Evolutionary conservation across 2,329 filamentous ascomycete species (phyloP).

Genomic region (Fusarium sp.): DNA sequence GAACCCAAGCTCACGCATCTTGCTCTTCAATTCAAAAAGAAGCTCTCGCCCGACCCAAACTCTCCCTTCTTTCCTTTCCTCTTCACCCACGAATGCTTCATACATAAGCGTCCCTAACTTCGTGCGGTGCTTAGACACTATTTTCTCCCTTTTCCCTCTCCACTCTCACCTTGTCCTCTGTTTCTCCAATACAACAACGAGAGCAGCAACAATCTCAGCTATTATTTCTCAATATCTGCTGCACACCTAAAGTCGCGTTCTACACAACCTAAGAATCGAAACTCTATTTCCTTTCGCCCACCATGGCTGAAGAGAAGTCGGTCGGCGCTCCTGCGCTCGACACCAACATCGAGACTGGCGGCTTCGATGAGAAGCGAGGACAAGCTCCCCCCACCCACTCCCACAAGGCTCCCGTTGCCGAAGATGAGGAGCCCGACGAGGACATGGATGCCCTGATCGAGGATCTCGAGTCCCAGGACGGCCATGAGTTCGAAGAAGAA

Average conservation of each 20-base stretch:
- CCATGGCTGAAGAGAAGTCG: constrained; percentile 69
- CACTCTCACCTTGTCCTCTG: constrained; percentile 48
- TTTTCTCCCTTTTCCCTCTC: constrained; percentile 45
- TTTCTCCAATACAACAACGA: constrained; percentile 36
- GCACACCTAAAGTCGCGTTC: constrained; percentile 42
- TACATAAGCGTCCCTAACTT: constrained; percentile 60
- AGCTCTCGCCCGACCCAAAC: constrained; percentile 52
- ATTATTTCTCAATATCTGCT: constrained; percentile 36
- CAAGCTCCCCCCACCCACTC: constrained; percentile 51
- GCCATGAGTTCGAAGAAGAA: constrained; percentile 74
- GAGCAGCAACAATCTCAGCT: constrained; percentile 42
- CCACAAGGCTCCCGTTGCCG: constrained; percentile 60
- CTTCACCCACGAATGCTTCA: constrained; percentile 66
- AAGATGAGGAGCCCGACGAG: constrained; percentile 80
- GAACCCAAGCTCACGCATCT: constrained; percentile 38
- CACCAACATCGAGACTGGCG: constrained; percentile 74
- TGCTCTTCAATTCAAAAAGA: constrained; percentile 56
- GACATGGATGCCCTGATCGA: constrained; percentile 90
- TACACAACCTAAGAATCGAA: constrained; percentile 39
- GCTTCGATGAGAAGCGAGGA: constrained; percentile 74
- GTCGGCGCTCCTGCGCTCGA: constrained; percentile 69
- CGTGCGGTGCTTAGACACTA: constrained; percentile 63
- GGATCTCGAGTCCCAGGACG: constrained; percentile 86
- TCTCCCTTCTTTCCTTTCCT: constrained; percentile 54
- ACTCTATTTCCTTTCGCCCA: constrained; percentile 26